Evolutionary conservation across 2,329 filamentous ascomycete species (phyloP).

Genomic region (Fusarium sarcochroum): DNA sequence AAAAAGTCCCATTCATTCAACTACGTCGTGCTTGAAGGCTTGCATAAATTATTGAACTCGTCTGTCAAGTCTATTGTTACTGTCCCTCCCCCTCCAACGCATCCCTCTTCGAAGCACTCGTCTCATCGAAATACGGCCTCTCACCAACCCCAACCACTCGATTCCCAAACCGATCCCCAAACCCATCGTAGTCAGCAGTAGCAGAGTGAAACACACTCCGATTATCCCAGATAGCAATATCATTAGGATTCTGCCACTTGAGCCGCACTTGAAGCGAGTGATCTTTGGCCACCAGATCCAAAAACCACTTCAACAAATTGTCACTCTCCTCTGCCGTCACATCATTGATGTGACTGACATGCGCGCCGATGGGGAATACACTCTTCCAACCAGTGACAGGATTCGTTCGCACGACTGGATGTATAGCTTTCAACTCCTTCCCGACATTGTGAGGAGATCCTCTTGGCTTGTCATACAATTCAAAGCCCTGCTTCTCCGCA

Average conservation of each 20-base stretch:
- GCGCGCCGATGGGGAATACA: conserved; percentile 66
- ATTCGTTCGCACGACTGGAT: conserved; percentile 70
- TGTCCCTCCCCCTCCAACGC: background rate
- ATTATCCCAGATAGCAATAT: conserved; percentile 71
- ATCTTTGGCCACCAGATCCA: conserved; percentile 65
- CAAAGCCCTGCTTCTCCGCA: conserved; percentile 60
- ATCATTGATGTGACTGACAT: conserved; percentile 66
- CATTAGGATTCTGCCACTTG: conserved; percentile 61
- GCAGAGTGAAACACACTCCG: conserved; percentile 69
- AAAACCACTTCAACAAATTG: conserved; percentile 66
- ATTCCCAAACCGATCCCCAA: conserved; percentile 64
- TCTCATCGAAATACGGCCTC: conserved; percentile 64
- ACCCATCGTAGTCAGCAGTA: conserved; percentile 64
- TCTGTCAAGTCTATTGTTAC: background rate
- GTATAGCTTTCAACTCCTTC: conserved; percentile 61
- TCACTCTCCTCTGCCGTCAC: conserved; percentile 63
- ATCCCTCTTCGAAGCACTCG: conserved; percentile 18
- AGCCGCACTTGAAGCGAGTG: conserved; percentile 68
- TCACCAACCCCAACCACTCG: conserved; percentile 68
- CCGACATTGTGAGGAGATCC: conserved; percentile 67
- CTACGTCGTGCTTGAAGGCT: too few relatives aligned
- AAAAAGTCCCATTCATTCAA: too few relatives aligned
- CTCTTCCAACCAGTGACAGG: conserved; percentile 71
- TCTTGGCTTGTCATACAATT: conserved; percentile 60
- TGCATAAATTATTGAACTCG: too few relatives aligned